Conservation (phyloP, 2,329 filamentous ascomycete species). For the Sodiomyces alkalinus region DNA sequence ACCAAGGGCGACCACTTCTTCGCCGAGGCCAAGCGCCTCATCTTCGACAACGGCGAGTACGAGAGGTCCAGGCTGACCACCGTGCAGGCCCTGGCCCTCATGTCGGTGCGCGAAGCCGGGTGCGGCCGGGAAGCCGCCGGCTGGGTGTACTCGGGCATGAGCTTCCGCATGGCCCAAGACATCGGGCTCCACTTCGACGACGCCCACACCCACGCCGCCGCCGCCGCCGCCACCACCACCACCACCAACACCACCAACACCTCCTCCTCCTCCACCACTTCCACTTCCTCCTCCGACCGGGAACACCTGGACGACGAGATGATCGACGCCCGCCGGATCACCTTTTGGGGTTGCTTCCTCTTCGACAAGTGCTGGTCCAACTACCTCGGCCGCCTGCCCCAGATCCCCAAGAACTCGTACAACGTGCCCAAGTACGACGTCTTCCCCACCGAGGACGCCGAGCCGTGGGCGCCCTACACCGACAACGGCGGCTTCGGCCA, state of each 20-base stretch:
- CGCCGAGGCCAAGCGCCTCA: conserved; percentile 76
- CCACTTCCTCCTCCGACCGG: conserved; percentile 37
- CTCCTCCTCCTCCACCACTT: no score
- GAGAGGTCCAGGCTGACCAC: conserved; percentile 79
- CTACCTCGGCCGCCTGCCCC: conserved; percentile 81
- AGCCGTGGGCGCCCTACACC: conserved; percentile 77
- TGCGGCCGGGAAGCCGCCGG: conserved; percentile 89
- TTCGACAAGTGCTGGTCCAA: conserved; percentile 99
- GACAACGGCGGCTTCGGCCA: conserved; percentile 67
- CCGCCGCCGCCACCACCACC: no score
- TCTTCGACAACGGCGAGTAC: conserved; percentile 85
- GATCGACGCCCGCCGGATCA: conserved; percentile 76
- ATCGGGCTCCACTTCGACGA: conserved; percentile 81
- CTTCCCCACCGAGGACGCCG: conserved; percentile 75
- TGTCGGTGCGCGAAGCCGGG: conserved; percentile 92
- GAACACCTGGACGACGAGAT: conserved; percentile 60
- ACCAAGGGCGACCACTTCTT: conserved; percentile 96
- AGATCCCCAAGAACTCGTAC: conserved; percentile 64
- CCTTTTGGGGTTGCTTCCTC: conserved; percentile 96
- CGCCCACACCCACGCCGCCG: conserved; percentile 47
- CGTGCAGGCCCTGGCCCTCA: conserved; percentile 82
- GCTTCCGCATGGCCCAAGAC: conserved; percentile 92
- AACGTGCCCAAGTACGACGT: conserved; percentile 84
- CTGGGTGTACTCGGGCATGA: conserved; percentile 98
- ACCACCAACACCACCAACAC: no score